Evolutionary conservation across 768 basidiomycete species (phyloP), one percentile per base, ranked within the genome.

Genomic region (Auriculariales sp.): DNA sequence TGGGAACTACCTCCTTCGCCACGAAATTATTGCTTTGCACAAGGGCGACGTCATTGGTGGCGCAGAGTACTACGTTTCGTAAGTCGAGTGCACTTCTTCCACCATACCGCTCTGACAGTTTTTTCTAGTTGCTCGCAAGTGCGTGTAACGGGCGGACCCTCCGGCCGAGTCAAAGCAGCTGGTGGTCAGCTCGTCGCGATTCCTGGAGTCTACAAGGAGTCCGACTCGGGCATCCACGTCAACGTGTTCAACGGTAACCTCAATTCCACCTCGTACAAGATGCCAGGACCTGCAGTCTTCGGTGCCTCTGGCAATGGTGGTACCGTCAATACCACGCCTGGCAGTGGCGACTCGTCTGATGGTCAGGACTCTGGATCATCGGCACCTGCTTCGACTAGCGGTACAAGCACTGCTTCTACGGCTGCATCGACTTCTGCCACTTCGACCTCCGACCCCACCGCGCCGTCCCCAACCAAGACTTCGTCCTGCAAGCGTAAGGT

Each of bases 1-100:
- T 2, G 86, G 86, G 3, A 75, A 81, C 55, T 88, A 88, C 61
- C 68, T 47, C 14, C 46, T 47, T 11, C 46, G 29, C 28, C 25
- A 28, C 28, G 31, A 33, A 29, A 25, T 47, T 12, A 28, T 47
- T 9, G 46, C 46, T 5, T 29, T 47, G 46, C 46, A 47, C n/a
- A 47, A 28, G 27, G 46, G 27, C 27, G 25, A 11, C n/a, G 19
- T 11, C 39, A 19, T 25, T 11, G 39, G 39, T 19, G 19, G 15
- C 39, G 39, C 39, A 12, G 39, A 44, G 39, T 44, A 24, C 39
- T 44, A 44, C 39, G 19, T 25, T n/a, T n/a, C n/a, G n/a, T n/a
- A n/a, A n/a, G n/a, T n/a, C n/a, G n/a, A n/a, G n/a, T n/a, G n/a
- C n/a, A n/a, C n/a, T n/a, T n/a, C n/a, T n/a, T n/a, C n/a, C n/a